Evolutionary conservation across 176 grass and related monocot genomes (phyloP), one percentile per base, ranked within the genome.

Genomic region (Musa itinerans): DNA sequence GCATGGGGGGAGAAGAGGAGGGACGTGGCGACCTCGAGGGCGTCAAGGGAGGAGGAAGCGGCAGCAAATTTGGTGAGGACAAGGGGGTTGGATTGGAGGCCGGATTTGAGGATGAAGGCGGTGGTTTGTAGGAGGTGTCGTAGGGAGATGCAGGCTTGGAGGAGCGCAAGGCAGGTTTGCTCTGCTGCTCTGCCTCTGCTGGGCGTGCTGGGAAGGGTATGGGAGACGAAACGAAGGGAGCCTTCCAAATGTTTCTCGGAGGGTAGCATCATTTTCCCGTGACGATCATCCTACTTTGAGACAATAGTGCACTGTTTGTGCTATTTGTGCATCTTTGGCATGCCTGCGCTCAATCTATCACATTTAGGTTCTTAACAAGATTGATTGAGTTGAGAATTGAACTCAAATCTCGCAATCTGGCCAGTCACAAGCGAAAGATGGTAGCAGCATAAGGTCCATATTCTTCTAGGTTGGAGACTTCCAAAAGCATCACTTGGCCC

Each of bases 161-260:
- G 81, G 57, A 92, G 80, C 77, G 65, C 57, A 19, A 92, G 86
- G 81, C 89, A 82, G 52, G 78, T 75, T 76, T 86, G 86, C 76
- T 89, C 86, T 2, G 83, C 83, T 1, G 76, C 79, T 54, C 86
- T 19, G 10, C 54, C 68, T 15, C 13, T 10, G 69, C 34, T 65
- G 61, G 54, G 74, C 8, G 19, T 23, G n/a, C 2, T 11, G 63
- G n/a, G 8, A 21, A 25, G n/a, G 54, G 19, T 3, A 25, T 0
- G 12, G 74, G 48, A 52, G 48, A 49, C 8, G 19, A 11, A 10
- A 7, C 1, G 62, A 9, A n/a, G 55, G 57, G 57, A 61, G 57
- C 14, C n/a, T 20, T 61, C 21, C 16, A 61, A 20, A n/a, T 61
- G 57, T 61, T n/a, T n/a, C 57, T 19, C 9, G 19, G 17, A 20